These are phyloP conservation scores for Chaetomium olivaceum DNA, from an alignment of 2,329 filamentous ascomycete species.

Conservation along the genomic window DNA sequence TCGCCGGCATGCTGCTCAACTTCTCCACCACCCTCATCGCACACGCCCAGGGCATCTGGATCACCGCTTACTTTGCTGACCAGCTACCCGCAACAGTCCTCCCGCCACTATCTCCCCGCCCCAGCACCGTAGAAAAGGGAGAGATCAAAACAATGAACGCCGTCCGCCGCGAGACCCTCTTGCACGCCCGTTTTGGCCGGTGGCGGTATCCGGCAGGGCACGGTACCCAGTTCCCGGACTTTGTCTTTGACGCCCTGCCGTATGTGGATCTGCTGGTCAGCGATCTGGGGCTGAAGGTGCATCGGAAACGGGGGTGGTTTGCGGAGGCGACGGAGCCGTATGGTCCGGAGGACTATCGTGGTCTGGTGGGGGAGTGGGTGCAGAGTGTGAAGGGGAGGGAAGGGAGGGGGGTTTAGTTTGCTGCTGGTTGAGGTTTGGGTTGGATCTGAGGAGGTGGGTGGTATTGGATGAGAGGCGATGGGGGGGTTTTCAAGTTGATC, in stretches of 20 bases:
- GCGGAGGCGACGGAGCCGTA: conserved; percentile 59
- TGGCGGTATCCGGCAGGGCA: conserved; percentile 69
- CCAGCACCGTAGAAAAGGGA: neutral
- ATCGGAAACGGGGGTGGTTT: conserved; percentile 55
- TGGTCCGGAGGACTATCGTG: conserved; percentile 58
- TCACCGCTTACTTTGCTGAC: conserved; percentile 63
- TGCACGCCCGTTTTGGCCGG: conserved; percentile 68
- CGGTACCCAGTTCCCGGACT: conserved; percentile 63
- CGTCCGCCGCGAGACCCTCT: conserved; percentile 56
- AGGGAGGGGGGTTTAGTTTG: neutral
- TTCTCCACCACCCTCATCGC: conserved; percentile 46
- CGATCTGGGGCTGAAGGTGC: conserved; percentile 62
- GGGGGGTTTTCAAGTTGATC: no score
- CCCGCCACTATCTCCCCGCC: conserved; percentile 23
- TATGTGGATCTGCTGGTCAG: conserved; percentile 68
- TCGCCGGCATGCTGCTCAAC: conserved; percentile 48
- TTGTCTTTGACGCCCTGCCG: conserved; percentile 74
- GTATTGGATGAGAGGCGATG: neutral
- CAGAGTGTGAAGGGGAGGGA: neutral
- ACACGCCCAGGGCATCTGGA: conserved; percentile 60
- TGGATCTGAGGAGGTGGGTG: neutral
- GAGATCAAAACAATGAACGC: conserved; percentile 42
- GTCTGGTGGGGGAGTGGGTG: conserved; percentile 52
- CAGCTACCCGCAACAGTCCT: conserved; percentile 42
- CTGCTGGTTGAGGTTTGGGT: neutral